Base-by-base conservation (phyloP, 1,139 yeast species). In the Candida pseudoviswanathii region DNA sequence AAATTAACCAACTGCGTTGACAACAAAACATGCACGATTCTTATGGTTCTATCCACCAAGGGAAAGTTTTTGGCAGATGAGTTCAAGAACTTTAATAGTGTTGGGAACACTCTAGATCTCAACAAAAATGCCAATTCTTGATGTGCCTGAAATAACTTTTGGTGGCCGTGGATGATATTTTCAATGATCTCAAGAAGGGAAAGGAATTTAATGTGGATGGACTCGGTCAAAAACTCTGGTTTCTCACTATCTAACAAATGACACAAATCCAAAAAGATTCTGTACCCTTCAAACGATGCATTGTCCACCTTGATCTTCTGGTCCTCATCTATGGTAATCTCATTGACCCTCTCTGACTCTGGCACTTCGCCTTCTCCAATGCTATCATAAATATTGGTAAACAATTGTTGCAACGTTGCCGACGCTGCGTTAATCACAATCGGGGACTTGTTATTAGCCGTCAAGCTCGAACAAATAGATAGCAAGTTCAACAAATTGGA, bases 341-440 rank as follows among this genome's bases (percentile, higher is more conserved):
- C 66, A 45, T 65, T 65, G 2, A 59, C 56, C 1, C 61, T 51
- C 2, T 46, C 49, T 4, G 45, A 50, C n/a, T 41, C 54, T 5
- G 50, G 48, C 4, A 36, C 37, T 24, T 32, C 5, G 49, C 53
- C n/a, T 2, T 67, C 70, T 11, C 63, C 65, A 3, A 82, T 78
- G 50, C 84, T 80, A 51, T 91, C 97, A 64, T 85, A 92, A 0
- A 90, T 78, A 36, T 86, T 81, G 38, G 86, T 82, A 46, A 91
- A 80, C 43, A 94, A 69, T 63, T 94, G 98, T 57, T 91, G 96
- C 44, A 91, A 77, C 1, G 98, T 90, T 2, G 98, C 99, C 44
- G 90, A 84, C 0, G 97, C 97, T 0, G 98, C 89, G 58, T 91
- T 92, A n/a, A 83, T 78, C 3, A 94, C 96, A 54, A 89, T 88